Evolutionary conservation across 176 grass and related monocot species (phyloP), one percentile per base, ranked within the genome.

Genomic region (Echinochloa phyllopogon): DNA sequence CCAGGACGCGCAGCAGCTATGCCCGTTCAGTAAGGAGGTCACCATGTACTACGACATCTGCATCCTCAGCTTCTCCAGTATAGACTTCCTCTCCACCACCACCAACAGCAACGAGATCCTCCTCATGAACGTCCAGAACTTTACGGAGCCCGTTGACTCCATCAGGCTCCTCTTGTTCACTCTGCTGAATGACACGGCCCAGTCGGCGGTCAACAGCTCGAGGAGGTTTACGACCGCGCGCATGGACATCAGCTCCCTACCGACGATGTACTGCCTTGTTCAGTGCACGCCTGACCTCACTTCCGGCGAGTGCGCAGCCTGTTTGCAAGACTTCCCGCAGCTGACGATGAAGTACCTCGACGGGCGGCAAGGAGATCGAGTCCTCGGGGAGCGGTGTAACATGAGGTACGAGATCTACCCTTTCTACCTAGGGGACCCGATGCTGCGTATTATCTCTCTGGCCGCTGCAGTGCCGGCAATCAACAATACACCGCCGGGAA

Each of bases 271-370:
- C 44, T 27, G 69, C 24, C 24, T 49, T 2, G 69, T 33, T 23
- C 69, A 72, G 69, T 72, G 69, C 43, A 72, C 69, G 43, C 69
- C 69, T 6, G 69, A 73, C 44, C 69, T 72, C 69, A 49, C 69
- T 23, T n/a, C 43, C 18, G 23, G 4, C 11, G 69, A 49, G n/a
- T 72, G 69, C 39, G 11, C n/a, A 1, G 69, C 44, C 0, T 72
- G 69, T 29, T 2, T 72, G 43, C 41, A 49, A 6, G 69, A 29
- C 23, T 72, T 72, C 20, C 69, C 43, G 6, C 2, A 4, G 69
- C 6, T 72, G 69, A 72, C 43, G 69, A 43, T 72, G 23, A 1
- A 2, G 44, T 72, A 49, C 43, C 23, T 72, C 12, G 69, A 72
- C 69, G 69, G 43, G n/a, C 42, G n/a, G 8, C 69, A 1, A 49